A percentile compares a stretch with the other conserved stretches of the same genome.
Evolutionary conservation across 345 rosid species (phyloP).

Genomic region (Gossypium herbaceum): DNA sequence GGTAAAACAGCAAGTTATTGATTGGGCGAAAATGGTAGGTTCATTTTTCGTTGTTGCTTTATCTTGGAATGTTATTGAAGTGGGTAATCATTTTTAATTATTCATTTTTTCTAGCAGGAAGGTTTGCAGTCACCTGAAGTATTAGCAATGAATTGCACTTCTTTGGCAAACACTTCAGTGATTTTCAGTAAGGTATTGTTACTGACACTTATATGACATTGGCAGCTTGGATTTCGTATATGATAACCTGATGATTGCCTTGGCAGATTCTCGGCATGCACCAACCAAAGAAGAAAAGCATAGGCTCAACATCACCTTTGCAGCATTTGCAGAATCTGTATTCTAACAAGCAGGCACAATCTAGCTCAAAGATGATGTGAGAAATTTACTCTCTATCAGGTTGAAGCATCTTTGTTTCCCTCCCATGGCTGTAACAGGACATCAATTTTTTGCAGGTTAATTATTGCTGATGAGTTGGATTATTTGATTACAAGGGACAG

Average conservation of each 20-base stretch:
- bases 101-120: slow-evolving; percentile 29
- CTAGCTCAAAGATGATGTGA: slow-evolving; percentile 65
- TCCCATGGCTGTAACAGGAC: slow-evolving; percentile 4
- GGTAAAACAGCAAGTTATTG: slow-evolving; percentile 45
- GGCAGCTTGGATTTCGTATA: not conserved
- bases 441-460: slow-evolving; percentile 43
- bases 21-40: slow-evolving; percentile 65
- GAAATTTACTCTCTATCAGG: slow-evolving; percentile 13
- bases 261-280: slow-evolving; percentile 50
- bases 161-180: slow-evolving; percentile 56
- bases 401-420: not conserved
- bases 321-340: slow-evolving; percentile 59
- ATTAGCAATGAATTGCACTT: slow-evolving; percentile 63
- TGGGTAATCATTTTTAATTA: not conserved
- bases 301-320: slow-evolving; percentile 43
- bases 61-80: not conserved
- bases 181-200: slow-evolving; percentile 70
- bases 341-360: slow-evolving; percentile 48
- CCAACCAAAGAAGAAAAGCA: slow-evolving; percentile 33
- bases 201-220: not conserved
- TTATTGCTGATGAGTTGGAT: slow-evolving; percentile 88
- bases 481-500: slow-evolving; percentile 80
- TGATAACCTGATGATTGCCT: slow-evolving; percentile 24
- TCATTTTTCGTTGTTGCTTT: not conserved
- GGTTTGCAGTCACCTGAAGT: slow-evolving; percentile 54